Evolutionary conservation across 2,329 filamentous ascomycete genomes (phyloP).

Genomic region (Penicillium digitatum): DNA sequence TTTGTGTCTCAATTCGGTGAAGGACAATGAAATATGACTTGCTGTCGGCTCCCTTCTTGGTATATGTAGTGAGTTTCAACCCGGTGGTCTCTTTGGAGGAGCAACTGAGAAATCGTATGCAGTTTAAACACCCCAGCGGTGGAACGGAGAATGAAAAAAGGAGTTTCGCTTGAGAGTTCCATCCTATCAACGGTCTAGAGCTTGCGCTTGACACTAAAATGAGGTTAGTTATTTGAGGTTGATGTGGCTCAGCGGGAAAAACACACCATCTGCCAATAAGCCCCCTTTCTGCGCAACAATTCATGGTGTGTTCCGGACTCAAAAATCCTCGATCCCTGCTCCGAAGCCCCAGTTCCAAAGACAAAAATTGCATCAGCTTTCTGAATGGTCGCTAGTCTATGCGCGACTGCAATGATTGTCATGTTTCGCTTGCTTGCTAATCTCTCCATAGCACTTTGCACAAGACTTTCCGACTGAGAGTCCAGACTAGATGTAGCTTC

Average conservation of each 20-base stretch:
- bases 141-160: neutral
- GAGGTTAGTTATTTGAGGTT: neutral
- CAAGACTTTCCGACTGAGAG: conserved; percentile 61
- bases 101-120: no score
- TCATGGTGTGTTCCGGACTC: conserved; percentile 36
- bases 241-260: neutral
- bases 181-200: neutral
- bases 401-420: conserved; percentile 61
- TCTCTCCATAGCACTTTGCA: conserved; percentile 66
- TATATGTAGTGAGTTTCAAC: no score
- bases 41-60: no score
- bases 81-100: no score
- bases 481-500: conserved; percentile 61
- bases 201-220: conserved; percentile 5
- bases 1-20: no score
- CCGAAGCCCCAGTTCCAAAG: conserved; percentile 56
- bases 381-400: conserved; percentile 3
- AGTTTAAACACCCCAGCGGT: no score
- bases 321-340: conserved; percentile 45
- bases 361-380: conserved; percentile 42
- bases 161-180: neutral
- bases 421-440: conserved; percentile 52
- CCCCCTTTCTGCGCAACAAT: neutral
- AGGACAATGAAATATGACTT: no score
- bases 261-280: conserved; percentile 5